Conservation (phyloP, 768 basidiomycete species). For the Fibroporia radiculosa region DNA sequence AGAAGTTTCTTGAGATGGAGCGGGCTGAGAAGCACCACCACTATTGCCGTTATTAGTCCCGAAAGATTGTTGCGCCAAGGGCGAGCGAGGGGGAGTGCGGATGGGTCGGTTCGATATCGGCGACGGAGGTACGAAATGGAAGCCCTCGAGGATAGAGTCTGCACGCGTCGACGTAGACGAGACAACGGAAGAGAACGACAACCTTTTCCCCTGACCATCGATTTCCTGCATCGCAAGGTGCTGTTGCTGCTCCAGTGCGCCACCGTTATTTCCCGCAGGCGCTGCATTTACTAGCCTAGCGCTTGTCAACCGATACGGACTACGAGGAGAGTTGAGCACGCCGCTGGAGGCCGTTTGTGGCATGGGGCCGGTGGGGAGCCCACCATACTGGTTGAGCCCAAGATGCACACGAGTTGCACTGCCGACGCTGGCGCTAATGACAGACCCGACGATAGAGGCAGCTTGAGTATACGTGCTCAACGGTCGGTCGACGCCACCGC, state of each 20-base stretch:
- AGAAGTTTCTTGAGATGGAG: constrained; percentile 1
- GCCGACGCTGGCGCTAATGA: constrained; percentile 43
- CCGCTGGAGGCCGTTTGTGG: constrained; percentile 19
- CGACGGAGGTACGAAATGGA: constrained; percentile 85
- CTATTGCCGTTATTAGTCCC: constrained; percentile 8
- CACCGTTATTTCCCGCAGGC: constrained; percentile 18
- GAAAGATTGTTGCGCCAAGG: constrained; percentile 53
- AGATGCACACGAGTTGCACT: constrained; percentile 65
- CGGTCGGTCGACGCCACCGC: constrained; percentile 38
- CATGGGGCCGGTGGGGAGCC: constrained; percentile 11
- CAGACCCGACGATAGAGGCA: constrained; percentile 25
- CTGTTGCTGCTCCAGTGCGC: constrained; percentile 58
- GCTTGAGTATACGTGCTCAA: constrained; percentile 59
- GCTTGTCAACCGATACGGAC: constrained; percentile 53
- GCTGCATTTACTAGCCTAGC: constrained; percentile 49
- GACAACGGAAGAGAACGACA: constrained; percentile 59
- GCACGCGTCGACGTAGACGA: constrained; percentile 66
- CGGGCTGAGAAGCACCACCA: neutral
- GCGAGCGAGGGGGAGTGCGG: constrained; percentile 69
- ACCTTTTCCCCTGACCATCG: constrained; percentile 26
- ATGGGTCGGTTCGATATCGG: constrained; percentile 79
- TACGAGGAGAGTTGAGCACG: constrained; percentile 28
- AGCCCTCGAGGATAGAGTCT: constrained; percentile 80
- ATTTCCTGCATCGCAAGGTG: constrained; percentile 57
- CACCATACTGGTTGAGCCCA: constrained; percentile 32